A percentile compares a stretch with the other conserved stretches of the same genome.
These are phyloP conservation scores for Neofusicoccum sp. DNA, from an alignment of 2,329 filamentous ascomycete species.

Conservation along the genomic window DNA sequence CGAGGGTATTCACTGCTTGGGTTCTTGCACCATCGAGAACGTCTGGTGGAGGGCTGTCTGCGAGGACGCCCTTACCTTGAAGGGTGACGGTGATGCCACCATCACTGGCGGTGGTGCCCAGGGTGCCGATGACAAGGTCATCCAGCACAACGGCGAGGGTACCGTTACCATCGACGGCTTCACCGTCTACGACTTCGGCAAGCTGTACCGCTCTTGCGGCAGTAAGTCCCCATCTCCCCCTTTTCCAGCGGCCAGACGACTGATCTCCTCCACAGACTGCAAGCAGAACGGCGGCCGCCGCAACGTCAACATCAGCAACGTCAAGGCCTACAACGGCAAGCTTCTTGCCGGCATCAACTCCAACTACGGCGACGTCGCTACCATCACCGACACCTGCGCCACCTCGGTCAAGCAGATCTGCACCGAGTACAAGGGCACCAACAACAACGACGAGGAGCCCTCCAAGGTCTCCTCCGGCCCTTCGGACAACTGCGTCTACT, in stretches of 20 bases:
- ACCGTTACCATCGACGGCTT: slow-evolving; percentile 32
- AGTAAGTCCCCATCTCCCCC: too few species aligned
- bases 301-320: slow-evolving; percentile 21
- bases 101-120: slow-evolving; percentile 30
- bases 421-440: too few species aligned
- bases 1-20: slow-evolving; percentile 52
- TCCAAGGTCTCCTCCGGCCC: too few species aligned
- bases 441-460: too few species aligned
- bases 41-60: slow-evolving; percentile 35
- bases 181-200: slow-evolving; percentile 27
- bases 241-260: too few species aligned
- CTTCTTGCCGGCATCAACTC: slow-evolving; percentile 18
- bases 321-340: not conserved
- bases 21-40: slow-evolving; percentile 45
- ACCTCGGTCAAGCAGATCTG: too few species aligned
- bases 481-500: too few species aligned
- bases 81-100: slow-evolving; percentile 21
- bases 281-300: too few species aligned
- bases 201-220: slow-evolving; percentile 25
- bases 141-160: slow-evolving; percentile 32
- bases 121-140: slow-evolving; percentile 31
- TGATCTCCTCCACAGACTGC: slow-evolving; percentile 27
- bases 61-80: slow-evolving; percentile 37
- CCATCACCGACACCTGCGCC: too few species aligned
- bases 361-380: too few species aligned